These are phyloP conservation scores for Salix koriyanagi DNA, from an alignment of 345 rosid species.

Conservation along the genomic window DNA sequence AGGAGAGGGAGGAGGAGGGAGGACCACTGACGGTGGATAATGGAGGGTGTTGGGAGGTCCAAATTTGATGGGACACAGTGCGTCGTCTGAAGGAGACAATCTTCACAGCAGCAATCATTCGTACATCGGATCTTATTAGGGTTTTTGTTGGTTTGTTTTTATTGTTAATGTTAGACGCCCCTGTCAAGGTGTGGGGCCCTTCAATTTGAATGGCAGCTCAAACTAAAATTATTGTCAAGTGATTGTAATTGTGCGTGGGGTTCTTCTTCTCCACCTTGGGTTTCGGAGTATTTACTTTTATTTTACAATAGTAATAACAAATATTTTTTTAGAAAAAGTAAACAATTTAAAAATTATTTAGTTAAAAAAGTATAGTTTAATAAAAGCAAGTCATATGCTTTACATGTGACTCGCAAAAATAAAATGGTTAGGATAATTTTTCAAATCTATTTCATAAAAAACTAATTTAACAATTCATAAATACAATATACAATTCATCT, in stretches of 20 bases:
- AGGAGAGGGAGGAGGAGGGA: background rate
- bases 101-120: conserved; percentile 47
- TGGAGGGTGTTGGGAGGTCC: background rate
- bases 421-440: too few relatives aligned
- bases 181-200: conserved; percentile 10
- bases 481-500: too few relatives aligned
- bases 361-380: too few relatives aligned
- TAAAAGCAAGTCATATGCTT: too few relatives aligned
- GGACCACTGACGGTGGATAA: background rate
- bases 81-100: conserved; percentile 36
- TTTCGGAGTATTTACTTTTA: too few relatives aligned
- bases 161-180: background rate
- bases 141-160: background rate
- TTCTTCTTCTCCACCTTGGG: background rate
- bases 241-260: conserved; percentile 10
- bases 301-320: too few relatives aligned
- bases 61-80: conserved; percentile 25
- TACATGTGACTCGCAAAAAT: too few relatives aligned
- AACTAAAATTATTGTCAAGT: conserved; percentile 13
- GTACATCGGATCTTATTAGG: conserved; percentile 28
- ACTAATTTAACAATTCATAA: too few relatives aligned
- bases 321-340: too few relatives aligned
- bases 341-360: too few relatives aligned
- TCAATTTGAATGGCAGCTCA: background rate
- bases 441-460: too few relatives aligned